These are phyloP conservation scores for Mycena belliarum DNA, from an alignment of 768 basidiomycete species.

Conservation along the genomic window DNA sequence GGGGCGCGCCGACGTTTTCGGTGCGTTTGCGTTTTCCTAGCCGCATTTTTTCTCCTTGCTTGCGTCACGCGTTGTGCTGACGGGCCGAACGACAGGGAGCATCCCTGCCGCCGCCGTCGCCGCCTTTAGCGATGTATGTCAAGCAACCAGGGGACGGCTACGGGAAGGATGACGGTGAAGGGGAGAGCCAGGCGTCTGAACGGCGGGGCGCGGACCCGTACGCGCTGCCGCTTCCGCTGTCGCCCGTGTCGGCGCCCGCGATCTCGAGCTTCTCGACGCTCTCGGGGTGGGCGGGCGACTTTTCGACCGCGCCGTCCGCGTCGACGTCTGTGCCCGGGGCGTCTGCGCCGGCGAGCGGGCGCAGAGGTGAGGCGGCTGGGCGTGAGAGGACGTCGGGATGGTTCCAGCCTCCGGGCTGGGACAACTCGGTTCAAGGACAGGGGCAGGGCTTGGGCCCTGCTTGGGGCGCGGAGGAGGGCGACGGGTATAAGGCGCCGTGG, in stretches of 20 bases:
- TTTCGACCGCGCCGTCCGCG: not conserved
- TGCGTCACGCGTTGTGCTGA: not conserved
- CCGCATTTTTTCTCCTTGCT: not conserved
- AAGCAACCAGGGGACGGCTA: not conserved
- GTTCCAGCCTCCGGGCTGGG: constrained; percentile 16
- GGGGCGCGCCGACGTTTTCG: constrained; percentile 24
- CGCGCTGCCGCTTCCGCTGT: constrained; percentile 4
- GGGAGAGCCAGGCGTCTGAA: not conserved
- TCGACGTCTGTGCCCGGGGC: not conserved
- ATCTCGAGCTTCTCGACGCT: constrained; percentile 39
- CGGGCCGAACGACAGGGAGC: not conserved
- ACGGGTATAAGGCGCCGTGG: not conserved
- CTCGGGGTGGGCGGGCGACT: constrained; percentile 40
- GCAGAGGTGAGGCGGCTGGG: not conserved
- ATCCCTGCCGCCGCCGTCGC: constrained; percentile 1
- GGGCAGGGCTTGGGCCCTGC: too few relatives aligned
- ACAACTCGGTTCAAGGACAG: constrained; percentile 8
- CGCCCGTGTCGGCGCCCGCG: constrained; percentile 14
- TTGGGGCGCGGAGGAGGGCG: not conserved
- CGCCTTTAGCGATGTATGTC: not conserved
- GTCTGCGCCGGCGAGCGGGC: not conserved
- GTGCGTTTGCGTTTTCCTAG: not conserved
- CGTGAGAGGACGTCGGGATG: constrained; percentile 18
- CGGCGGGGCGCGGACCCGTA: not conserved
- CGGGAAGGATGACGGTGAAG: not conserved